phyloP scores from a whole-genome alignment of 2,329 filamentous ascomycete genomes.

The Fusarium metavorans region DNA sequence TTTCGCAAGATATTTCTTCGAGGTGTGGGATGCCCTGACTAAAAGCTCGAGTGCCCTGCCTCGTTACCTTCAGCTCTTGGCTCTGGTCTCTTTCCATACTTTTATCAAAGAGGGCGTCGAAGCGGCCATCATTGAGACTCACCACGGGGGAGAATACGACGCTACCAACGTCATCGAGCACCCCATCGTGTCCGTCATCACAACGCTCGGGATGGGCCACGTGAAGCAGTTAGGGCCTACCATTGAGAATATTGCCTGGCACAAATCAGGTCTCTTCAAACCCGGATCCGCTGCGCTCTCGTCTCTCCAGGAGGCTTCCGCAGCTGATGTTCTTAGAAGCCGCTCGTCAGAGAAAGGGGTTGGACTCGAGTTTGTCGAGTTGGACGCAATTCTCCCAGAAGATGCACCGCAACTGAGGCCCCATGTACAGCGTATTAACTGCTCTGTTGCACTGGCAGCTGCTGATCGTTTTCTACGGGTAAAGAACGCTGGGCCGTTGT shows the following conservation, averaged over 20 bases:
- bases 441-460: background rate
- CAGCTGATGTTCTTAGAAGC: accelerated
- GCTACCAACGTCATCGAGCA: background rate
- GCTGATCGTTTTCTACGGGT: background rate
- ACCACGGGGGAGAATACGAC: background rate
- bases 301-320: background rate
- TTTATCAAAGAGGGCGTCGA: background rate
- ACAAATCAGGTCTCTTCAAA: background rate
- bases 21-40: background rate
- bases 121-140: background rate
- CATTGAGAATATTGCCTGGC: background rate
- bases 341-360: background rate
- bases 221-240: background rate
- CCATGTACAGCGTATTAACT: background rate
- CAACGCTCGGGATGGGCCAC: background rate
- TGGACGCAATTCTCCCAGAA: background rate
- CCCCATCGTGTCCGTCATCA: background rate
- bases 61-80: background rate
- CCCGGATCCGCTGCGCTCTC: background rate
- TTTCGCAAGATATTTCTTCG: background rate
- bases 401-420: background rate
- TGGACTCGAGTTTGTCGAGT: background rate
- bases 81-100: background rate
- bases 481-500: background rate
- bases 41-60: background rate